Evolutionary conservation across 306 rosid genomes (phyloP).

Genomic region (Inga oerstediana): DNA sequence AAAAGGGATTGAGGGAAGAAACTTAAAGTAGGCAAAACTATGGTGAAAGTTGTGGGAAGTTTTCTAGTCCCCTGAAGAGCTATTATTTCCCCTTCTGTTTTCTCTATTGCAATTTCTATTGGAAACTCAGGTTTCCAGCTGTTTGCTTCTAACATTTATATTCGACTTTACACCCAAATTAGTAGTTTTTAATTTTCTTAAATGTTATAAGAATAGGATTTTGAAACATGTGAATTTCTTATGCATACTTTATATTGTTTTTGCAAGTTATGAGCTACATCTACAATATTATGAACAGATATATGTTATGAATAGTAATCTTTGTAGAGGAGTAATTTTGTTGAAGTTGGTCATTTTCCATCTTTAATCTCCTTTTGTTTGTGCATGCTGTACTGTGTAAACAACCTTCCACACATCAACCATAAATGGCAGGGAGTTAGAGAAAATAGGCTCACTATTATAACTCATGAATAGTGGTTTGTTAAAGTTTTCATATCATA

Average conservation of each 20-base stretch:
- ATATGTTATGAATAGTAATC: too few relatives aligned
- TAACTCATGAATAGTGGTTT: background rate
- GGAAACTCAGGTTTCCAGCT: background rate
- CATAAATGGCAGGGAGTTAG: background rate
- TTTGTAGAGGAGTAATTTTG: background rate
- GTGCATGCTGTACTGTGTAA: background rate
- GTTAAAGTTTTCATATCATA: too few relatives aligned
- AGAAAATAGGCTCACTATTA: background rate
- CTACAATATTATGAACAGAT: too few relatives aligned
- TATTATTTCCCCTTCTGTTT: background rate
- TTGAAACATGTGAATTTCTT: background rate
- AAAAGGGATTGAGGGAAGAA: background rate
- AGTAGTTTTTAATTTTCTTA: background rate
- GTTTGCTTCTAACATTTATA: background rate
- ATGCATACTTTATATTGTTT: too few relatives aligned
- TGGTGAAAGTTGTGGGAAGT: background rate
- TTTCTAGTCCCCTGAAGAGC: background rate
- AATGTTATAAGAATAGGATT: background rate
- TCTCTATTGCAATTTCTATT: background rate
- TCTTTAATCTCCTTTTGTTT: background rate
- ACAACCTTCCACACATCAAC: background rate
- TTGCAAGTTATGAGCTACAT: too few relatives aligned
- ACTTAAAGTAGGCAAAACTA: background rate
- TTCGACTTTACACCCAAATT: background rate
- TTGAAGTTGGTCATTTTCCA: background rate